A percentile compares a stretch with the other conserved stretches of the same genome.
These are phyloP conservation scores for Talaromyces wortmannii DNA, from an alignment of 495 filamentous ascomycete species.

Conservation along the genomic window DNA sequence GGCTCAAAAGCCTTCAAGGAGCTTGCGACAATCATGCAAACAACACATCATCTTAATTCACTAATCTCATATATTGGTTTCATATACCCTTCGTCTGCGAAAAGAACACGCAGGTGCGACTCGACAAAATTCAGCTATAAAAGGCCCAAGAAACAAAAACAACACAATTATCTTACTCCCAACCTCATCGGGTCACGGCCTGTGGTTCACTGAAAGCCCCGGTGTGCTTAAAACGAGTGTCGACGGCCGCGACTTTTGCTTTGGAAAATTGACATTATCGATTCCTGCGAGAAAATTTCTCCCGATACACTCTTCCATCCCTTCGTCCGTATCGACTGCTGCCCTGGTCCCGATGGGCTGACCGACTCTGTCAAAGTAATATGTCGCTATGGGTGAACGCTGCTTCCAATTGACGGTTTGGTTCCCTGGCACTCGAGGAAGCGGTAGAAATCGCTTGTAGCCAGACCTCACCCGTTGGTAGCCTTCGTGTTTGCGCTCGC, in stretches of 20 bases:
- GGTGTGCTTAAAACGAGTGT: too few species aligned
- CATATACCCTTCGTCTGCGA: not conserved
- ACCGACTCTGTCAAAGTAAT: slow-evolving; percentile 7
- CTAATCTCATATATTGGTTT: not conserved
- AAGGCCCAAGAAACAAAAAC: not conserved
- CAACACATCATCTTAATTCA: not conserved
- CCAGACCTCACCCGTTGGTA: slow-evolving; percentile 18
- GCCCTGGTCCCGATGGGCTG: not conserved
- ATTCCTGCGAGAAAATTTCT: not conserved
- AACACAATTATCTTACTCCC: not conserved
- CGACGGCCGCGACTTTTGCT: too few species aligned
- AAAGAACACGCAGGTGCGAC: not conserved
- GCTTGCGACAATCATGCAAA: slow-evolving; percentile 41
- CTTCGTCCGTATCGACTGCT: not conserved
- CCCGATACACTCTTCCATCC: slow-evolving; percentile 2
- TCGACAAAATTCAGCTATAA: not conserved
- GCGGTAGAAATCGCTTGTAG: slow-evolving; percentile 16
- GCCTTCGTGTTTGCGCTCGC: slow-evolving; percentile 24
- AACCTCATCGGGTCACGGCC: not conserved
- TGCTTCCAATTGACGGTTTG: slow-evolving; percentile 20
- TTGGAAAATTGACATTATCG: not conserved
- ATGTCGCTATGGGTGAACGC: not conserved
- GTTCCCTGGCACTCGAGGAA: slow-evolving; percentile 22
- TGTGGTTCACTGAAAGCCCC: too few species aligned
- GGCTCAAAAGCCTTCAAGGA: slow-evolving; percentile 52